Conservation (phyloP, 768 basidiomycete species). For the Saitozyma podzolica region DNA sequence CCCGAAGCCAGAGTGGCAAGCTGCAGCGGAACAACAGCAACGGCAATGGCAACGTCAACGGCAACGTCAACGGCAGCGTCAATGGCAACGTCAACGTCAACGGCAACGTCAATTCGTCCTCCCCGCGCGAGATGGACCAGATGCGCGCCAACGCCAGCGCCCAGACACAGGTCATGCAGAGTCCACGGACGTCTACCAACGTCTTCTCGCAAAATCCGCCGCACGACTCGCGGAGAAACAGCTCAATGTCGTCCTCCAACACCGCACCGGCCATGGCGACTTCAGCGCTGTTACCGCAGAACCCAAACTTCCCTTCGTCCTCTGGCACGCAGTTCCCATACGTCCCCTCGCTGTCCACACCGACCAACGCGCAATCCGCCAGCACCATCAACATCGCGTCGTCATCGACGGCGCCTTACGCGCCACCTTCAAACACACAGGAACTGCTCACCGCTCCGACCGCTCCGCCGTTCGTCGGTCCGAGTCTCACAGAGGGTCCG, state of each 20-base stretch:
- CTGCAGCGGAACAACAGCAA: background rate
- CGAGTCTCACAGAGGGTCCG: slow-evolving; percentile 39
- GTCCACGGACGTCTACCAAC: too few species aligned
- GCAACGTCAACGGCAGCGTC: background rate
- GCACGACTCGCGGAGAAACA: background rate
- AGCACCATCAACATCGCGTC: slow-evolving; percentile 38
- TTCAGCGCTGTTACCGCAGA: slow-evolving; percentile 9
- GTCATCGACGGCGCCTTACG: slow-evolving; percentile 39
- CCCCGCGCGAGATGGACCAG: background rate
- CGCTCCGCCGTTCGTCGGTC: slow-evolving; percentile 24
- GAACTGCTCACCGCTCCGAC: slow-evolving; percentile 27
- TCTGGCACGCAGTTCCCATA: slow-evolving; percentile 3
- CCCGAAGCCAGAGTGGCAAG: background rate
- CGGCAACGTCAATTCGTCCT: background rate
- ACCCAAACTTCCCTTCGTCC: background rate
- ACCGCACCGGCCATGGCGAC: slow-evolving; percentile 8
- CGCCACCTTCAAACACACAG: slow-evolving; percentile 33
- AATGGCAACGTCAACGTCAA: background rate
- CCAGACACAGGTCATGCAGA: background rate
- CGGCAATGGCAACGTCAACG: too few species aligned
- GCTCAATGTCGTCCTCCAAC: background rate
- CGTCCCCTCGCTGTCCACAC: slow-evolving; percentile 6
- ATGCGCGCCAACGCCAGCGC: background rate
- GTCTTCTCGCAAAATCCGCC: too few species aligned
- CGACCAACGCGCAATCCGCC: background rate